Evolutionary conservation across 257 asterid genomes (phyloP).

Genomic region (Leonotis leonurus): DNA sequence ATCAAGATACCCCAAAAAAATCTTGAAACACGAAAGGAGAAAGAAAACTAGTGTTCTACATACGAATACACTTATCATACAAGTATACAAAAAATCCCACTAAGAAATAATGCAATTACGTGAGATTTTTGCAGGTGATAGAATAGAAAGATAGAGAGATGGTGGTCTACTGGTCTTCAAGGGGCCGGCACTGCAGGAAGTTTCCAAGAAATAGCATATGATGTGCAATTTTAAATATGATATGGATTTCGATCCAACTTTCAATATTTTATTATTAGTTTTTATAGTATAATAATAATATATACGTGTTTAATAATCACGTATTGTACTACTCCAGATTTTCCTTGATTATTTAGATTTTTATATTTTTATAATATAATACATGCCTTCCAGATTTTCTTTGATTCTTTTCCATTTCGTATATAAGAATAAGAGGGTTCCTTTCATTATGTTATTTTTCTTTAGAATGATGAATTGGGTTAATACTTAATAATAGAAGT

Average conservation of each 20-base stretch:
- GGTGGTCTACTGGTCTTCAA: neutral
- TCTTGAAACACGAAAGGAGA: neutral
- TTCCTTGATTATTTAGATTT: too few relatives aligned
- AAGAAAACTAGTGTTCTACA: neutral
- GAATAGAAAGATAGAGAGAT: neutral
- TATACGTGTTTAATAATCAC: neutral
- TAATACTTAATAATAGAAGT: too few relatives aligned
- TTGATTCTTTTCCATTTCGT: neutral
- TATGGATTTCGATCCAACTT: conserved; percentile 23
- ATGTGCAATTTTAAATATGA: conserved; percentile 9
- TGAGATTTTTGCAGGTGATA: neutral
- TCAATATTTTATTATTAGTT: conserved; percentile 5
- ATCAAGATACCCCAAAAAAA: neutral
- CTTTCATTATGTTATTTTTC: neutral
- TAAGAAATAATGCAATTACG: neutral
- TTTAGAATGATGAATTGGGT: too few relatives aligned
- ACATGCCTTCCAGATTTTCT: too few relatives aligned
- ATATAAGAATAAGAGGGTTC: neutral
- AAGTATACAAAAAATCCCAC: neutral
- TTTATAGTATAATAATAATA: neutral
- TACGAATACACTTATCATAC: neutral
- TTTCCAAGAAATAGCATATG: conserved; percentile 47
- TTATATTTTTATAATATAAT: too few relatives aligned
- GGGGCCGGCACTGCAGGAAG: conserved; percentile 48
- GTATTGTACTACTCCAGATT: too few relatives aligned